phyloP scores from a whole-genome alignment of 768 basidiomycete species.

The Phallus indusiatus region DNA sequence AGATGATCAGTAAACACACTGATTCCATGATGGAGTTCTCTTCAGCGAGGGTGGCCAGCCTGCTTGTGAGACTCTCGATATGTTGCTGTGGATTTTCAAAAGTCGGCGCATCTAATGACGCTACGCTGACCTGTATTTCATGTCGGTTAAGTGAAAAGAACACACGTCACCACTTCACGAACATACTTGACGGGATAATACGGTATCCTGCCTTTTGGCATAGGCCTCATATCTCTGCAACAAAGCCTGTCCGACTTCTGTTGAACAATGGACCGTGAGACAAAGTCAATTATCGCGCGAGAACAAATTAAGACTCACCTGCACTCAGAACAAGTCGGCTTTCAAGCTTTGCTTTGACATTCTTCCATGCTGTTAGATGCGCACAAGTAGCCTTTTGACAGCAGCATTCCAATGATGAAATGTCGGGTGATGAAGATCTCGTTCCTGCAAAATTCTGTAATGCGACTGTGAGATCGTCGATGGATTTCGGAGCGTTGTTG shows the following conservation, averaged over 20 bases:
- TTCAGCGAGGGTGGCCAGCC: conserved; percentile 27
- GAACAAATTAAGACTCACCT: conserved; percentile 41
- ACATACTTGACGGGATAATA: conserved; percentile 5
- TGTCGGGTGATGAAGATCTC: conserved; percentile 65
- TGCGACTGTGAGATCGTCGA: conserved; percentile 73
- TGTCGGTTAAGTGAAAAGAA: neutral
- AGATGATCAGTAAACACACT: conserved; percentile 26
- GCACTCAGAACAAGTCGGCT: conserved; percentile 74
- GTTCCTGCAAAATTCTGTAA: conserved; percentile 52
- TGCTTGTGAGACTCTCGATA: conserved; percentile 23
- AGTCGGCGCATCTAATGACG: neutral
- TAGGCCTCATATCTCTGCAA: conserved; percentile 82
- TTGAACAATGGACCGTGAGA: neutral
- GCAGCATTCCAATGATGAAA: conserved; percentile 46
- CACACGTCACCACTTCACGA: no score
- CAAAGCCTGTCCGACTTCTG: conserved; percentile 87
- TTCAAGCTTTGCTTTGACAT: conserved; percentile 62
- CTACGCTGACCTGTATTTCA: neutral
- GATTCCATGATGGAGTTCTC: conserved; percentile 58
- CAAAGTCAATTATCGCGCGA: no score
- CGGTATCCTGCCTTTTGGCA: conserved; percentile 57
- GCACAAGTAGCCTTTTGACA: conserved; percentile 60
- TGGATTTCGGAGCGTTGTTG: conserved; percentile 39
- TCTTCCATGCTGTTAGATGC: conserved; percentile 51
- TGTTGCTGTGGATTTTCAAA: conserved; percentile 10